Conservation (phyloP, 768 basidiomycete genomes). For the Trametes elegans region DNA sequence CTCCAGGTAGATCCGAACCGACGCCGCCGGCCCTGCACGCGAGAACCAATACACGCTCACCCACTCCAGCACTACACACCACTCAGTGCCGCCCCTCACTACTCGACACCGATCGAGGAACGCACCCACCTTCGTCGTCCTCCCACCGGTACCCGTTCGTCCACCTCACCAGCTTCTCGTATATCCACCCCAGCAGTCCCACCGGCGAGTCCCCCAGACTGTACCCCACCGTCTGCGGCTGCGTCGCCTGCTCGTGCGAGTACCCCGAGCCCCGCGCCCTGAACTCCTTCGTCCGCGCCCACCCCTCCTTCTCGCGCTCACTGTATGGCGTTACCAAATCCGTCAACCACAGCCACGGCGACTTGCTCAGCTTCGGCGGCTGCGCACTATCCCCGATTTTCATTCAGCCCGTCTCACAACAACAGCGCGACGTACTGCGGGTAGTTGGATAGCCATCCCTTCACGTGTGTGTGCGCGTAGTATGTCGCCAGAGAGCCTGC, state of each 20-base stretch:
- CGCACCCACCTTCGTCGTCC: conserved; percentile 49
- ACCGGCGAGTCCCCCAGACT: conserved; percentile 56
- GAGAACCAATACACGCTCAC: conserved; percentile 36
- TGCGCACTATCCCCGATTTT: conserved; percentile 20
- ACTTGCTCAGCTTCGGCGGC: conserved; percentile 25
- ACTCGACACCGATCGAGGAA: not conserved
- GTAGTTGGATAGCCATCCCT: conserved; percentile 35
- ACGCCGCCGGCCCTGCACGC: conserved; percentile 30
- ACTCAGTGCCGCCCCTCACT: not conserved
- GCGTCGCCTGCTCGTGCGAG: conserved; percentile 30
- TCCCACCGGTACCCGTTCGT: conserved; percentile 53
- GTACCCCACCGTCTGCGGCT: conserved; percentile 45
- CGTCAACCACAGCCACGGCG: conserved; percentile 31
- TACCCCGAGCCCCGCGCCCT: conserved; percentile 33
- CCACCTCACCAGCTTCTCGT: conserved; percentile 35
- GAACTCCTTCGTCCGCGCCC: conserved; percentile 28
- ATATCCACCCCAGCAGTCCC: conserved; percentile 41
- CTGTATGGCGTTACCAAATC: conserved; percentile 30
- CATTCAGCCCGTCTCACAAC: conserved; percentile 18
- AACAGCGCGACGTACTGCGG: conserved; percentile 22
- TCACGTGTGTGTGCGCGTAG: conserved; percentile 30
- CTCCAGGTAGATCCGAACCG: conserved; percentile 33
- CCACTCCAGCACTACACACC: conserved; percentile 33
- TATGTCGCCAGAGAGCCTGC: conserved; percentile 25
- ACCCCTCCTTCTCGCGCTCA: conserved; percentile 29